These are phyloP conservation scores for Emericellopsis cladophorae DNA, from an alignment of 2,329 filamentous ascomycete species.

Conservation along the genomic window DNA sequence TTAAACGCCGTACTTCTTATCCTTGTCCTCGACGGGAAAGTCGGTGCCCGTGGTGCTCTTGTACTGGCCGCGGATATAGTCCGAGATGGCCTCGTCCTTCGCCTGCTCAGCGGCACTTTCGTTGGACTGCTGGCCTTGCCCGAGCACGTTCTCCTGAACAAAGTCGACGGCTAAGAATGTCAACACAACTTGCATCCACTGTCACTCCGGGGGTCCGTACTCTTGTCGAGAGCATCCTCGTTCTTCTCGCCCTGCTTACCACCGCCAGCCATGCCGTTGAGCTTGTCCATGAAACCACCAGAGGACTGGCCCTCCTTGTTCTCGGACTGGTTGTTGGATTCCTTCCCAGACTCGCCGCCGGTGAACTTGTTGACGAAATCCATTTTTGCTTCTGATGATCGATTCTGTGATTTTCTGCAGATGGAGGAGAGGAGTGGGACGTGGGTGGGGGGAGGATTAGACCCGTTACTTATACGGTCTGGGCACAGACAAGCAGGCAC, in stretches of 20 bases:
- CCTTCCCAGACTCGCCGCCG: constrained; percentile 22
- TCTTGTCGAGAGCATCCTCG: constrained; percentile 73
- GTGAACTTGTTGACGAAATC: constrained; percentile 41
- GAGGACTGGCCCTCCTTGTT: constrained; percentile 8
- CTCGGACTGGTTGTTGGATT: constrained; percentile 15
- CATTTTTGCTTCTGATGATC: constrained; percentile 21
- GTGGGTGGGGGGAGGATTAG: neutral
- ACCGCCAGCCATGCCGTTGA: constrained; percentile 61
- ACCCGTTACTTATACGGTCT: too few relatives aligned
- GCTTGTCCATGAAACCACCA: constrained; percentile 51
- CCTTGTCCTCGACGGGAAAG: constrained; percentile 58
- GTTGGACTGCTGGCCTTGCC: constrained; percentile 58
- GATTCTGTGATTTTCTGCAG: neutral
- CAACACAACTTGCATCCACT: neutral
- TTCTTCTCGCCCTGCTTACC: constrained; percentile 67
- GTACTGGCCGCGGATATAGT: constrained; percentile 60
- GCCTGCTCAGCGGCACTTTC: constrained; percentile 66
- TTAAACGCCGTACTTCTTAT: constrained; percentile 20
- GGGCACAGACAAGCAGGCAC: too few relatives aligned
- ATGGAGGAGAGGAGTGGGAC: neutral
- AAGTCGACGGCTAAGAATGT: constrained; percentile 52
- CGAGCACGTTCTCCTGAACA: constrained; percentile 64
- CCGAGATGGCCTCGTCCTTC: constrained; percentile 69
- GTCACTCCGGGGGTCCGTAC: constrained; percentile 24
- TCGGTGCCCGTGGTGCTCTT: constrained; percentile 57